Conservation (phyloP, 345 rosid species). For the Hypericum androsaemum region DNA sequence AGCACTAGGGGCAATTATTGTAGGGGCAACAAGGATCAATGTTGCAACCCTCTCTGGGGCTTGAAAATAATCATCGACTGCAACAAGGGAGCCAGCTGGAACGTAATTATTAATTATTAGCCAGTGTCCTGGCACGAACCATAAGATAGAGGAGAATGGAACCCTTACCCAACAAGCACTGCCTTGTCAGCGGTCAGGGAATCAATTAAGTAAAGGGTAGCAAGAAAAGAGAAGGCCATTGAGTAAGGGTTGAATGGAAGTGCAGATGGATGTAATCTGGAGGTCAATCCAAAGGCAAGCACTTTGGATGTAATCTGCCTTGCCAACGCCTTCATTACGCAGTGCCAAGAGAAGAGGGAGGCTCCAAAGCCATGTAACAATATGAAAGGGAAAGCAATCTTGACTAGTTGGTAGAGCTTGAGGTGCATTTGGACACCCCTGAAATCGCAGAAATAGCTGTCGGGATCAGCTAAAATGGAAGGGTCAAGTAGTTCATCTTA, state of each 20-base stretch:
- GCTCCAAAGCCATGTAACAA: constrained; percentile 92
- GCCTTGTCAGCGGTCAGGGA: constrained; percentile 59
- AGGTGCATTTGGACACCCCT: constrained; percentile 67
- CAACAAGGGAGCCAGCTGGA: too few species aligned
- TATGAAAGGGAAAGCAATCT: constrained; percentile 50
- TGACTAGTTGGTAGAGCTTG: constrained; percentile 49
- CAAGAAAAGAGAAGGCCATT: constrained; percentile 68
- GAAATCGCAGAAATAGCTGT: constrained; percentile 85
- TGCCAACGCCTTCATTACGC: constrained; percentile 63
- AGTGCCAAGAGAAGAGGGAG: constrained; percentile 77
- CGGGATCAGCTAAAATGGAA: constrained; percentile 60
- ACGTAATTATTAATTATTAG: too few species aligned
- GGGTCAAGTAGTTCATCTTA: constrained; percentile 69
- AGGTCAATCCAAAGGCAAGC: constrained; percentile 82
- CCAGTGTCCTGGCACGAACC: too few species aligned
- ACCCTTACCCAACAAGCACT: constrained; percentile 91
- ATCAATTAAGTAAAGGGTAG: constrained; percentile 63
- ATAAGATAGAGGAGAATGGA: too few species aligned
- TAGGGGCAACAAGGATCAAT: constrained; percentile 79
- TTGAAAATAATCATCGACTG: constrained; percentile 78
- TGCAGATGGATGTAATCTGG: constrained; percentile 35
- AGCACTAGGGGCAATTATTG: constrained; percentile 59
- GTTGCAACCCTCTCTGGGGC: constrained; percentile 88
- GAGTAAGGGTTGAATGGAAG: constrained; percentile 65
- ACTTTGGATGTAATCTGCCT: constrained; percentile 49